Percentiles rank a stretch among this genome's conserved stretches.
phyloP scores from a whole-genome alignment of 2,329 filamentous ascomycete species.

The Mycosphaerella sp. region DNA sequence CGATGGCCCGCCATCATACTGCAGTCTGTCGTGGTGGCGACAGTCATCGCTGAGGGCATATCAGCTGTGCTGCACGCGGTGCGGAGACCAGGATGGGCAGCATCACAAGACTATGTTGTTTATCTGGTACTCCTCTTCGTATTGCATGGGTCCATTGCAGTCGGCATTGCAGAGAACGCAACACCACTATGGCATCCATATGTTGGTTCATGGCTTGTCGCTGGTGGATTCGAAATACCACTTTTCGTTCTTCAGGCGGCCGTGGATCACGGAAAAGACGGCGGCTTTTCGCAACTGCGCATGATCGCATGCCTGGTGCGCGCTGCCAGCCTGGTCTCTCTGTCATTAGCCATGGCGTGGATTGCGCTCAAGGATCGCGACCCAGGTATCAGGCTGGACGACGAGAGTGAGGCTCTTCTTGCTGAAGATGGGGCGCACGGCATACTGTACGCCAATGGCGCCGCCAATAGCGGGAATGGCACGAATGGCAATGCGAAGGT shows the following conservation, averaged over 20 bases:
- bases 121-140: constrained; percentile 20
- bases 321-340: constrained; percentile 12
- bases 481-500: constrained; percentile 11
- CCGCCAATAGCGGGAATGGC: background rate
- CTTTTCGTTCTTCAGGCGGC: constrained; percentile 16
- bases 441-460: background rate
- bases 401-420: constrained; percentile 27
- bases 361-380: constrained; percentile 18
- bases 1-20: constrained; percentile 19
- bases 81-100: constrained; percentile 7
- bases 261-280: constrained; percentile 6
- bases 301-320: constrained; percentile 18
- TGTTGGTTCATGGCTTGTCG: constrained; percentile 24
- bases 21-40: constrained; percentile 16
- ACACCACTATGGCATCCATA: constrained; percentile 30
- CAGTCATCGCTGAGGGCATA: constrained; percentile 20
- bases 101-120: constrained; percentile 24
- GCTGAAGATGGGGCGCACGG: background rate
- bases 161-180: constrained; percentile 24
- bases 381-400: constrained; percentile 11
- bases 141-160: constrained; percentile 19
- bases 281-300: constrained; percentile 7
- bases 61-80: constrained; percentile 18
- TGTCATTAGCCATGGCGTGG: constrained; percentile 13
- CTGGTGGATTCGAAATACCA: constrained; percentile 22